Evolutionary conservation across 345 rosid species (phyloP).

Genomic region (Trapa bicornis): DNA sequence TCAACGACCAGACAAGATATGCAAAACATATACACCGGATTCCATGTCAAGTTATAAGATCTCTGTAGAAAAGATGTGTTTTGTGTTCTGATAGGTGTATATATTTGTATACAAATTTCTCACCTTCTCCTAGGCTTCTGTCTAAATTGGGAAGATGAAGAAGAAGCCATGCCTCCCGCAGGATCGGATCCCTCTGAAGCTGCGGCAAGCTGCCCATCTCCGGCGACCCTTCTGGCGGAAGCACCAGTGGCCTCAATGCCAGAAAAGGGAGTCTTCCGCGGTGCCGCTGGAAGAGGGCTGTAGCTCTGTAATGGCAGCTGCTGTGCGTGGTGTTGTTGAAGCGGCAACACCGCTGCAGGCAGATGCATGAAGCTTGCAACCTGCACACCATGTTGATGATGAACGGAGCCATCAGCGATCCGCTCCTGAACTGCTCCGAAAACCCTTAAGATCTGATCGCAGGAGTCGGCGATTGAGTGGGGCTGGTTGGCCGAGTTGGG

Average conservation of each 20-base stretch:
- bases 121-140: constrained; percentile 8
- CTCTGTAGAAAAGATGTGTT: no score
- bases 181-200: neutral
- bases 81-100: neutral
- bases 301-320: neutral
- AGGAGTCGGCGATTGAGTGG: constrained; percentile 18
- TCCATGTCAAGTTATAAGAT: no score
- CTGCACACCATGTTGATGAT: neutral
- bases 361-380: neutral
- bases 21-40: no score
- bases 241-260: neutral
- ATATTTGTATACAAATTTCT: neutral
- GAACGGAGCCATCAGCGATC: neutral
- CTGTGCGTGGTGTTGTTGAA: neutral
- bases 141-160: constrained; percentile 1
- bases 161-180: constrained; percentile 1
- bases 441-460: constrained; percentile 26
- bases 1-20: neutral
- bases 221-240: neutral
- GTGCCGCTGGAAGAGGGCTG: neutral
- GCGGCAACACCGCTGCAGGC: neutral
- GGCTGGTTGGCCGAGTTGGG: constrained; percentile 19
- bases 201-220: neutral
- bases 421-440: constrained; percentile 1
- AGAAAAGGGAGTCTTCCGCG: neutral